Evolutionary conservation across 257 asterid genomes (phyloP).

Genomic region (Solanum sparsipilum): DNA sequence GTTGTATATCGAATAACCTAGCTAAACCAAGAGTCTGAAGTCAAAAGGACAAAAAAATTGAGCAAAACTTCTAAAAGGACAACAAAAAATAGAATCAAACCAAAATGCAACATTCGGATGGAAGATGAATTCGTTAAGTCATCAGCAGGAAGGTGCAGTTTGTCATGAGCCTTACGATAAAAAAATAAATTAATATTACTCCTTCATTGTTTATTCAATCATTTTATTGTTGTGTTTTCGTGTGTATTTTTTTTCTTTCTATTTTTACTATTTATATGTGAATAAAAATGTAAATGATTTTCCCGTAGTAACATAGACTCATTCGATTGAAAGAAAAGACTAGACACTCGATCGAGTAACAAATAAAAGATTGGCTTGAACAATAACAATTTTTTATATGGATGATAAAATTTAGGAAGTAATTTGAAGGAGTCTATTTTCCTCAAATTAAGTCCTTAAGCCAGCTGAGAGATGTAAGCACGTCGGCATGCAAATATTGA

Average conservation of each 20-base stretch:
- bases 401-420: not conserved
- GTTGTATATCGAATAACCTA: not conserved
- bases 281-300: too few species aligned
- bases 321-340: too few species aligned
- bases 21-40: not conserved
- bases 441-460: not conserved
- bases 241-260: too few species aligned
- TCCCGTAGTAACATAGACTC: not conserved
- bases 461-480: not conserved
- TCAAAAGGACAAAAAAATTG: accelerated
- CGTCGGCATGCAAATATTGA: not conserved
- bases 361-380: not conserved
- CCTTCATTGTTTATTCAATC: not conserved
- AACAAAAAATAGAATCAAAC: too few species aligned
- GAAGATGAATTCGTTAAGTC: too few species aligned
- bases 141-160: too few species aligned
- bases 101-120: too few species aligned
- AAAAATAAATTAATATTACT: too few species aligned
- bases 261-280: too few species aligned
- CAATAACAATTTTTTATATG: not conserved
- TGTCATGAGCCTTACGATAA: too few species aligned
- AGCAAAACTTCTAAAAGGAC: too few species aligned
- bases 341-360: not conserved
- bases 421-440: not conserved
- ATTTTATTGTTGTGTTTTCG: too few species aligned